Evolutionary conservation across 2,329 filamentous ascomycete genomes (phyloP), one percentile per base, ranked within the genome.

Genomic region (Diaporthe sp.): DNA sequence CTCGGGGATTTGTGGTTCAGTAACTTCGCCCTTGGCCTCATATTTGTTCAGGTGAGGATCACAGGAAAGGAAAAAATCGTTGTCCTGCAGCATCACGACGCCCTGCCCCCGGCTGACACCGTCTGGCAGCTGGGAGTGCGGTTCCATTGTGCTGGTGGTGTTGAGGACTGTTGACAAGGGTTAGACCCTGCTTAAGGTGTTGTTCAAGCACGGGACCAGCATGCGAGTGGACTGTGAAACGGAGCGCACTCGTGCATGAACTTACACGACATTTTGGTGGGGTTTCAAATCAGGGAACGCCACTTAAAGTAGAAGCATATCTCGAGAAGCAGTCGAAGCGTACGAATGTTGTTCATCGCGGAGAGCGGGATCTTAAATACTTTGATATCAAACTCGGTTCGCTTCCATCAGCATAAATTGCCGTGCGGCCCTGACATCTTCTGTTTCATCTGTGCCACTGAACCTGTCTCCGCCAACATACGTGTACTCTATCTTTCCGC

Each of bases 21-120:
- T 37, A 22, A 81, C 77, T 3, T 80, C 78, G 37, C 79, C 79
- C 62, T 88, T 80, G 31, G 79, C 79, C 68, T 86, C 83, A 79
- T 85, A 87, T 57, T 84, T 85, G 76, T 84, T 79, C 81, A 88
- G 84, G 82, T 90, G 88, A 68, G 90, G 89, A 77, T 90, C 86
- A 82, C 87, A 89, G 57, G 83, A 78, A 65, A 91, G 84, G 82
- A 90, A 88, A 81, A 88, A 87, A 39, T 83, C 84, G 78, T 90
- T 87, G 79, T 89, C 85, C 25, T 89, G 89, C 46, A 91, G 86
- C 72, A 86, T 83, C 44, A 84, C 80, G 39, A 90, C 79, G n/a
- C 82, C 85, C 60, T 83, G 82, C 31, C 82, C 78, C 15, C 76
- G 79, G 53, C 84, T 79, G 51, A 82, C 80, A 34, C 81, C 84